Percentiles rank a stretch among this genome's conserved stretches.
phyloP scores from a whole-genome alignment of 441 rosid genomes.

The Adansonia rubrostipa region DNA sequence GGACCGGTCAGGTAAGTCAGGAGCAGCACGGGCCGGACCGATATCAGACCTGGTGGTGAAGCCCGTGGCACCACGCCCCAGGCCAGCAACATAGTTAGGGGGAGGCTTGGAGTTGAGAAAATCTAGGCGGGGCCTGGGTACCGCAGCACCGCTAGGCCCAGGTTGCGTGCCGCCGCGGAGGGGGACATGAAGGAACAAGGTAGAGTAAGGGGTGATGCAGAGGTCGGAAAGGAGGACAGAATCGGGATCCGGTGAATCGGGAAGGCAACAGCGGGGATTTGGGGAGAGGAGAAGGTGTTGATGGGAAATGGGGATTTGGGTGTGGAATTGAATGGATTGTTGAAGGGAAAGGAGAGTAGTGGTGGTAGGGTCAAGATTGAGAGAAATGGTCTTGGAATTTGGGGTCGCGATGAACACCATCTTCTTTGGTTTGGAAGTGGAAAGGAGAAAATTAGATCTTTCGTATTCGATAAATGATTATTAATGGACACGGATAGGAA shows the following conservation, averaged over 20 bases:
- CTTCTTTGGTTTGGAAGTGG: neutral
- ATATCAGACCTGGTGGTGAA: conserved; percentile 95
- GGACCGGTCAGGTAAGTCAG: conserved; percentile 80
- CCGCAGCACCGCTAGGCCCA: conserved; percentile 33
- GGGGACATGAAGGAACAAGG: conserved; percentile 67
- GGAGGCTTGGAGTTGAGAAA: conserved; percentile 87
- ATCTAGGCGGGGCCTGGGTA: conserved; percentile 74
- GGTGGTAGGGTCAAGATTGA: conserved; percentile 55
- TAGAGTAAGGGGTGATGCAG: conserved; percentile 52
- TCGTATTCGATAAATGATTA: too few species aligned
- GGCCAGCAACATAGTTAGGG: conserved; percentile 85
- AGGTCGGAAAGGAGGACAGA: conserved; percentile 53
- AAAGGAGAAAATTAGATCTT: neutral
- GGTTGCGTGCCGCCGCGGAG: conserved; percentile 68
- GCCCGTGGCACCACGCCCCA: conserved; percentile 96
- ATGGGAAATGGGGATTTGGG: conserved; percentile 46
- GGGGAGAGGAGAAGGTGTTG: conserved; percentile 46
- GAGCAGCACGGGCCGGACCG: conserved; percentile 95
- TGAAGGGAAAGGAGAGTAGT: conserved; percentile 62
- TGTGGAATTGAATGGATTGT: conserved; percentile 42
- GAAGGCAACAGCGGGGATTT: neutral
- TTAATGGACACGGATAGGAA: too few species aligned
- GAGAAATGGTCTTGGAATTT: conserved; percentile 47
- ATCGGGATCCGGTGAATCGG: conserved; percentile 19
- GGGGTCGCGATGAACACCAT: conserved; percentile 75